A percentile compares a stretch with the other conserved stretches of the same genome.
Conservation (phyloP, 1,139 yeast genomes). For the Geotrichum phurueaensis region DNA sequence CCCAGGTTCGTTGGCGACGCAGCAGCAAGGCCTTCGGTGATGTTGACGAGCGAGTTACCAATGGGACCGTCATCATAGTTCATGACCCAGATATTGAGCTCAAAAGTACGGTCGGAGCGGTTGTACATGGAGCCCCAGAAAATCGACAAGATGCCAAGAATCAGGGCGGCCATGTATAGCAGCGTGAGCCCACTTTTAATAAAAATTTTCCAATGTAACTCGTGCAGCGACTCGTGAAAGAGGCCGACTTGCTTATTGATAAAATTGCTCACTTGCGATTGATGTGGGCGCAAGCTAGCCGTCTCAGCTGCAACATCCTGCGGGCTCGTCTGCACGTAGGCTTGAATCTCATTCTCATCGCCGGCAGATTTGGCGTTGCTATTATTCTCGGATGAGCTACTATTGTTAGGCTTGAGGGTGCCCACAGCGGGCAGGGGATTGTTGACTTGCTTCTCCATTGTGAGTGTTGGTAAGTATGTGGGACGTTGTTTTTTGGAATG, state of each 20-base stretch:
- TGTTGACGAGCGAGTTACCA: slow-evolving; percentile 50
- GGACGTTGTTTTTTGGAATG: no score
- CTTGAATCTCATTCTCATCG: neutral
- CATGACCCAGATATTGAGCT: slow-evolving; percentile 45
- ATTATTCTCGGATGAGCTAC: neutral
- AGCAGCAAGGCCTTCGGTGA: slow-evolving; percentile 49
- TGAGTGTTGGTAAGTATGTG: neutral
- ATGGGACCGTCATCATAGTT: slow-evolving; percentile 39
- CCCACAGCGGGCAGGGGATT: neutral
- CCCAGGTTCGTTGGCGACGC: slow-evolving; percentile 4
- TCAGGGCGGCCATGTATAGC: slow-evolving; percentile 6
- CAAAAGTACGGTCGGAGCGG: slow-evolving; percentile 37
- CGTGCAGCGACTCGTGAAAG: slow-evolving; percentile 1
- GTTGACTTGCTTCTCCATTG: neutral
- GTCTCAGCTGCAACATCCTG: neutral
- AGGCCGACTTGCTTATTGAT: slow-evolving; percentile 8
- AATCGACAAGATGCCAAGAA: slow-evolving; percentile 40
- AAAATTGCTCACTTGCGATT: neutral
- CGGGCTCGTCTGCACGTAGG: neutral
- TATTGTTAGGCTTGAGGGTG: neutral
- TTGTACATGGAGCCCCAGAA: slow-evolving; percentile 57
- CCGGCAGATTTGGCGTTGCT: neutral
- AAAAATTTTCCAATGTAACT: neutral
- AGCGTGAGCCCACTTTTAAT: slow-evolving; percentile 1
- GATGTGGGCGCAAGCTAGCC: neutral